A percentile compares a stretch with the other conserved stretches of the same genome.
Conservation (phyloP, 139 green algal genomes). For the Edaphochlamys debaryana region DNA sequence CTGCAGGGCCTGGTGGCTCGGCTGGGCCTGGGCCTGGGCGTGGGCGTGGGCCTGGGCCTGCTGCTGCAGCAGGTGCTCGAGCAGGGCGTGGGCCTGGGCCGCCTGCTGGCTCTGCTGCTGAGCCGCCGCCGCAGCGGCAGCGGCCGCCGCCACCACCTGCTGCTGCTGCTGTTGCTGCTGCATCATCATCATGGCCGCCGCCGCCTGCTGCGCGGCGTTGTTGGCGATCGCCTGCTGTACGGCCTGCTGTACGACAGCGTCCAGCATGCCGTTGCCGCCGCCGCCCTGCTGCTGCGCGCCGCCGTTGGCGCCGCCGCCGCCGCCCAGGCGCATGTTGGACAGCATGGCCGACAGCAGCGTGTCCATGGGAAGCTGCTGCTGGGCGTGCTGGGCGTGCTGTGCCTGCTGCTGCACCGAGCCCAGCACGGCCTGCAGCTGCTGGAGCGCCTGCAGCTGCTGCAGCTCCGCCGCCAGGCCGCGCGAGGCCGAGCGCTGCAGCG, state of each 20-base stretch:
- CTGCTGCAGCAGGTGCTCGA: conserved; percentile 29
- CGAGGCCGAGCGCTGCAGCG: conserved; percentile 17
- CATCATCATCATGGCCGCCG: neutral
- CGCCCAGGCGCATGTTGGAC: conserved; percentile 15
- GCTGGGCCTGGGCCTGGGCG: neutral
- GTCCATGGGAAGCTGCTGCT: neutral
- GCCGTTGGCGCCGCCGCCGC: neutral
- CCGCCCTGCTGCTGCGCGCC: neutral
- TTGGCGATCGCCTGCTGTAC: conserved; percentile 42
- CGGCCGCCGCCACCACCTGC: neutral
- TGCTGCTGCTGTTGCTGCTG: conserved; percentile 18
- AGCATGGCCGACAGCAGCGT: neutral
- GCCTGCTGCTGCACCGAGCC: neutral
- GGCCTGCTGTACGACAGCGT: conserved; percentile 16
- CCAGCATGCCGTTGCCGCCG: neutral
- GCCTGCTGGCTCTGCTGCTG: conserved; percentile 24
- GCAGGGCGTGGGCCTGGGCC: neutral
- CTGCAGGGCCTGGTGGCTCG: neutral
- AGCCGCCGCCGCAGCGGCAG: neutral
- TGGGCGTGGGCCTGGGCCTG: neutral
- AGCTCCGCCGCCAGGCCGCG: conserved; percentile 32
- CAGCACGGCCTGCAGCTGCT: conserved; percentile 31
- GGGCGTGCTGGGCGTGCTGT: neutral
- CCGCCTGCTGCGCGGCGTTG: conserved; percentile 37
- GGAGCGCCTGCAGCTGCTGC: conserved; percentile 37